Base-by-base conservation (phyloP, 768 basidiomycete species). In the Sutorius australiensis region DNA sequence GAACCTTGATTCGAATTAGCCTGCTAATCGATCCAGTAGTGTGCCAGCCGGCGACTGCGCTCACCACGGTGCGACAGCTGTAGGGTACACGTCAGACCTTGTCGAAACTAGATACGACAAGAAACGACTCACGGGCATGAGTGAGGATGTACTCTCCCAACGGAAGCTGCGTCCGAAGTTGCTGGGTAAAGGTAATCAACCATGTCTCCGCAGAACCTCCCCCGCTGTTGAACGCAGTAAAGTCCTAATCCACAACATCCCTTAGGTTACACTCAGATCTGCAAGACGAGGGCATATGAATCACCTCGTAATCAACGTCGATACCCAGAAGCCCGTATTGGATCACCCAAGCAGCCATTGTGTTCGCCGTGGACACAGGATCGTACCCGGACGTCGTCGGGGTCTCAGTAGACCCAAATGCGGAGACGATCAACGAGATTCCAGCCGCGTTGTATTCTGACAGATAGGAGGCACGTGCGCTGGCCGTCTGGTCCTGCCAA, bases 371-470 rank as follows among this genome's bases (percentile, higher is more conserved):
- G 19, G 45, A 54, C 21, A 72, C 64, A 0, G 80, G 70, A 52
- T 81, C 70, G 11, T 54, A 57, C n/a, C 73, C 73, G 6, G 65
- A 61, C 0, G 75, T 65, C 2, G 78, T 81, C 1, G 80, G 79
- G 0, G 69, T 64, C 50, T 66, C 61, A 11, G 68, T 69, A 7
- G 77, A 72, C 7, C 80, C 79, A 59, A 84, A 83, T 1, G 72
- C 73, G 39, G 80, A 80, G 5, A 83, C 82, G 52, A 84, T 73
- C 27, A 84, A 61, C 40, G 77, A 77, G 62, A 83, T 81, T 6
- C 82, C 81, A 14, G 80, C 80, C 0, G 74, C 73, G 14, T 66
- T 66, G 51, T 84, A 84, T 51, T 78, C 72, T 1, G 75, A 59
- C 51, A 80, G 69, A 59, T 80, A 73, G 6, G 71, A 39, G 6